These are phyloP conservation scores for Rhodosporidiobolus sp. DNA, from an alignment of 768 basidiomycete genomes.

Conservation along the genomic window DNA sequence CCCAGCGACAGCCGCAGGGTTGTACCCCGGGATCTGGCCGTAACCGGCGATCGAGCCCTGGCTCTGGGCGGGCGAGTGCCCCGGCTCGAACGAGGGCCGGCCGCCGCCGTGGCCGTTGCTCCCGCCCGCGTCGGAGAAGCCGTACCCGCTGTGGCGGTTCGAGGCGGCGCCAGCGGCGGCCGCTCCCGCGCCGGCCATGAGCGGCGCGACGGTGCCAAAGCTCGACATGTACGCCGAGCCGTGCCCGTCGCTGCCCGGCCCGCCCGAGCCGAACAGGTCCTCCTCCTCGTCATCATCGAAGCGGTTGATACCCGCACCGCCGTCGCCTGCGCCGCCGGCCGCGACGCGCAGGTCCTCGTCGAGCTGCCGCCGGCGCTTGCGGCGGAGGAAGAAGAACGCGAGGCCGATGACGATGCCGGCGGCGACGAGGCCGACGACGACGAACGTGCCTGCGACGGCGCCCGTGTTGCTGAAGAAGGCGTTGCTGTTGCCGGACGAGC, in stretches of 20 bases:
- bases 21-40: not conserved
- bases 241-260: conserved; percentile 5
- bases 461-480: conserved; percentile 75
- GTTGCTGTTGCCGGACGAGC: conserved; percentile 1
- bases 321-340: conserved; percentile 43
- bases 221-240: conserved; percentile 17
- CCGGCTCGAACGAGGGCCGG: conserved; percentile 3
- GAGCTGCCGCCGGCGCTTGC: conserved; percentile 47
- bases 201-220: conserved; percentile 15
- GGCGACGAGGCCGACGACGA: conserved; percentile 66
- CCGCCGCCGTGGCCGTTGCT: not conserved
- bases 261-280: not conserved
- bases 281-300: conserved; percentile 40
- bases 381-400: conserved; percentile 51
- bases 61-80: conserved; percentile 19
- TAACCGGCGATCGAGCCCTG: conserved; percentile 9
- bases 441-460: conserved; percentile 71
- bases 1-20: too few species aligned
- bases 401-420: conserved; percentile 55
- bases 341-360: conserved; percentile 46
- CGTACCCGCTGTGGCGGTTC: not conserved
- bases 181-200: conserved; percentile 1
- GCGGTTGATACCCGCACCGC: conserved; percentile 42
- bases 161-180: conserved; percentile 3
- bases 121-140: not conserved